phyloP scores from a whole-genome alignment of 441 rosid species.

The Eutrema salsugineum region DNA sequence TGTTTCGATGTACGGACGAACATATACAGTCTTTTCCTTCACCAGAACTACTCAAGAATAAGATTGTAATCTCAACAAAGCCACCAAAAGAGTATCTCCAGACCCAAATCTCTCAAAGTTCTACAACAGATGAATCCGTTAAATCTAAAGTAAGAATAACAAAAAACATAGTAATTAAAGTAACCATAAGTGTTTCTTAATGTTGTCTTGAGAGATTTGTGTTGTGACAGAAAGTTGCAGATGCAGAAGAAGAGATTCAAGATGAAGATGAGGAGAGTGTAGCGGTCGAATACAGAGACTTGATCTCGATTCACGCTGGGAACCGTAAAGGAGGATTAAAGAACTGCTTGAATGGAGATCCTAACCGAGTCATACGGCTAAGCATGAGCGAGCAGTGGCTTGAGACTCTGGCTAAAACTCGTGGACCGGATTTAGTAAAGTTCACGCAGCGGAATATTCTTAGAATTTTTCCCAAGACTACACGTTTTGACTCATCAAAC shows the following conservation, averaged over 20 bases:
- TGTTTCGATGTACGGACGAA: slow-evolving; percentile 39
- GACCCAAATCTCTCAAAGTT: slow-evolving; percentile 27
- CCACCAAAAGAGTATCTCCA: slow-evolving; percentile 76
- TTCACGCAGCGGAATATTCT: slow-evolving; percentile 59
- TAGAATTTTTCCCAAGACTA: slow-evolving; percentile 67
- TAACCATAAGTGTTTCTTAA: not conserved
- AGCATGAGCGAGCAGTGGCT: slow-evolving; percentile 85
- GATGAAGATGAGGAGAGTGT: slow-evolving; percentile 58
- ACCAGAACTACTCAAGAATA: slow-evolving; percentile 59
- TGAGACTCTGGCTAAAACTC: slow-evolving; percentile 49
- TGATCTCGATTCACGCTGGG: slow-evolving; percentile 82
- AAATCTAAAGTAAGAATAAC: slow-evolving; percentile 28
- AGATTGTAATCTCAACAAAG: slow-evolving; percentile 72
- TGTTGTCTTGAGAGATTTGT: not conserved
- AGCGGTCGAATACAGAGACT: slow-evolving; percentile 43
- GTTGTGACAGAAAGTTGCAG: slow-evolving; percentile 32
- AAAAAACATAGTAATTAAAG: not conserved
- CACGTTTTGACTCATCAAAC: slow-evolving; percentile 61
- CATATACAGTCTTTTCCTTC: slow-evolving; percentile 51
- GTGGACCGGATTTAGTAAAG: slow-evolving; percentile 54
- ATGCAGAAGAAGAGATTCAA: slow-evolving; percentile 35
- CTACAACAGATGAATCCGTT: slow-evolving; percentile 26
- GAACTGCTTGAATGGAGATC: slow-evolving; percentile 39
- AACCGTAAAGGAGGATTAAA: slow-evolving; percentile 58
- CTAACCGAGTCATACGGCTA: slow-evolving; percentile 51